Percentiles rank a stretch among this genome's conserved stretches.
phyloP scores from a whole-genome alignment of 2,329 filamentous ascomycete genomes.

The Leptographium radiaticola region DNA sequence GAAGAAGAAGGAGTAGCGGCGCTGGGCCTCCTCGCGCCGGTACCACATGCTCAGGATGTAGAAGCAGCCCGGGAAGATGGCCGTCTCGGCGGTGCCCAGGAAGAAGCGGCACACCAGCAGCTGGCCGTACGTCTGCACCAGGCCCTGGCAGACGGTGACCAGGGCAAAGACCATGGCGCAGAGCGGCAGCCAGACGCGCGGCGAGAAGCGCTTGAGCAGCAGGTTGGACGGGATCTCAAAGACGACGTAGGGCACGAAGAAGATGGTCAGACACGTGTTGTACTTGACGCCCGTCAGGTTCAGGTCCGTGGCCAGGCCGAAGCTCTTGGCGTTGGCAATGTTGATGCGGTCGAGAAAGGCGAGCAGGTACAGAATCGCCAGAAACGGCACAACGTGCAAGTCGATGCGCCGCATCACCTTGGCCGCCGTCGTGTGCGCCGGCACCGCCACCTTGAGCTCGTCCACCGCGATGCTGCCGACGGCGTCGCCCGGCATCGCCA shows the following conservation, averaged over 20 bases:
- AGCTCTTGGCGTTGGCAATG: conserved; percentile 64
- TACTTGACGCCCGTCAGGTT: conserved; percentile 46
- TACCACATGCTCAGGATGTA: conserved; percentile 87
- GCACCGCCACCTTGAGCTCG: conserved; percentile 25
- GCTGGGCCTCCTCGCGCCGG: conserved; percentile 72
- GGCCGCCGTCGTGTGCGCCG: conserved; percentile 46
- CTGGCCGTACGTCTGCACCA: conserved; percentile 18
- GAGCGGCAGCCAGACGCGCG: conserved; percentile 63
- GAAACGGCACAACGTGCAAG: conserved; percentile 55
- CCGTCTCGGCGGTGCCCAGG: conserved; percentile 33
- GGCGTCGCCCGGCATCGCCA: background rate
- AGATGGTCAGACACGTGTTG: conserved; percentile 58
- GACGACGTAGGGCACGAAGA: conserved; percentile 67
- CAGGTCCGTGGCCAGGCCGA: conserved; percentile 50
- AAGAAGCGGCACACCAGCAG: conserved; percentile 25
- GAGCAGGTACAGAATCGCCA: conserved; percentile 59
- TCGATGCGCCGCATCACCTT: conserved; percentile 59
- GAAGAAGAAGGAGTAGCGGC: conserved; percentile 91
- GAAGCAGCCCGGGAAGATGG: conserved; percentile 64
- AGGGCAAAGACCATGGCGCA: conserved; percentile 57
- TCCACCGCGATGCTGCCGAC: background rate
- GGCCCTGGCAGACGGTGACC: conserved; percentile 19
- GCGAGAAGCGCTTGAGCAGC: conserved; percentile 52
- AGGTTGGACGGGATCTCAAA: conserved; percentile 64
- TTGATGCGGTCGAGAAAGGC: conserved; percentile 65